These are phyloP conservation scores for Carex kokanica DNA, from an alignment of 176 grass and related monocot genomes.

Conservation along the genomic window DNA sequence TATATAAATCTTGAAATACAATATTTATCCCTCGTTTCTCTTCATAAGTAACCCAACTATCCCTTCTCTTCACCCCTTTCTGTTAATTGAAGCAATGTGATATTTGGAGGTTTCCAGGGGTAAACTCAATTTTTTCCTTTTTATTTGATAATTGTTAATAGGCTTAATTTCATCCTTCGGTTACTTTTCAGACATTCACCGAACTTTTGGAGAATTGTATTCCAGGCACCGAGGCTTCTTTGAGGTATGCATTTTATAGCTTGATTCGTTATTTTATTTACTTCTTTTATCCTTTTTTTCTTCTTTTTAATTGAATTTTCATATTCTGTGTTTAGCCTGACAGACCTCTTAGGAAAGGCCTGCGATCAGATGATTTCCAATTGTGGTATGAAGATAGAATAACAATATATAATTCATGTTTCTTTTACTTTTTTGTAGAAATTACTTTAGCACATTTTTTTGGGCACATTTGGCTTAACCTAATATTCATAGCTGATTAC, in stretches of 20 bases:
- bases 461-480: too few relatives aligned
- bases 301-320: constrained; percentile 32
- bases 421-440: background rate
- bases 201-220: constrained; percentile 81
- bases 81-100: background rate
- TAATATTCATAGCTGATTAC: background rate
- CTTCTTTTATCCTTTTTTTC: constrained; percentile 2
- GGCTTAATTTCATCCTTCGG: background rate
- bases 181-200: constrained; percentile 62
- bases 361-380: constrained; percentile 65
- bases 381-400: constrained; percentile 60
- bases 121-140: background rate
- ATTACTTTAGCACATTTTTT: background rate
- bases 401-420: background rate
- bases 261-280: constrained; percentile 4
- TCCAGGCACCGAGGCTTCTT: constrained; percentile 55
- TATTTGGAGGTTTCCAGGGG: background rate
- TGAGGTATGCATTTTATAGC: constrained; percentile 50
- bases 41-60: background rate
- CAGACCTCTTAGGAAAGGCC: constrained; percentile 77
- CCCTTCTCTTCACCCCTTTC: background rate
- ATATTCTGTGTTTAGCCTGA: constrained; percentile 52
- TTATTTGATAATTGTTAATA: background rate
- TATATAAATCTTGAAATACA: background rate
- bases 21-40: background rate